Evolutionary conservation across 345 rosid genomes (phyloP).

Genomic region (Melaleuca alternifolia): DNA sequence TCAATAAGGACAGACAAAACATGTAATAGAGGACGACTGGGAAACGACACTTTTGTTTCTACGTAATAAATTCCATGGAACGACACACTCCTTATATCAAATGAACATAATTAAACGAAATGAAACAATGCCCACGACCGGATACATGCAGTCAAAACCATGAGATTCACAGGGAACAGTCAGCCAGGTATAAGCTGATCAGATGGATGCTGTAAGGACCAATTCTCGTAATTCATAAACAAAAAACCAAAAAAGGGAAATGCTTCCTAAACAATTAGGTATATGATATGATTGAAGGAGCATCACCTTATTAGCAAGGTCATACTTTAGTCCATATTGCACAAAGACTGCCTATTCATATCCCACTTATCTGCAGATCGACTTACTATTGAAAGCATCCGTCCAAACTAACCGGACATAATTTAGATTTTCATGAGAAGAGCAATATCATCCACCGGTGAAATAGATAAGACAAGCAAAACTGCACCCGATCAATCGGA

Average conservation of each 20-base stretch:
- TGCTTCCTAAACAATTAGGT: background rate
- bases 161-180: background rate
- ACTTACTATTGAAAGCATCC: background rate
- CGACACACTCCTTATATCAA: background rate
- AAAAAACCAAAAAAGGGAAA: background rate
- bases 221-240: background rate
- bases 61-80: background rate
- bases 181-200: background rate
- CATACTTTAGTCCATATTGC: background rate
- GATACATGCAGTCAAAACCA: background rate
- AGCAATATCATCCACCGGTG: background rate
- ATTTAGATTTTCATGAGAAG: background rate
- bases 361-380: background rate
- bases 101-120: background rate
- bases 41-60: background rate
- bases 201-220: background rate
- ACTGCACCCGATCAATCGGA: background rate
- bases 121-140: background rate
- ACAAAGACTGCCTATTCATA: background rate
- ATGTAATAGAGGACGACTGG: background rate
- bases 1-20: background rate
- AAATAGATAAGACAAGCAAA: background rate
- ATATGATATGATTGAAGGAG: background rate
- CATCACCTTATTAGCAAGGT: background rate
- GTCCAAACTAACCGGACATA: background rate